These are phyloP conservation scores for Metschnikowia hibisci DNA, from an alignment of 805 yeast species.

Conservation along the genomic window DNA sequence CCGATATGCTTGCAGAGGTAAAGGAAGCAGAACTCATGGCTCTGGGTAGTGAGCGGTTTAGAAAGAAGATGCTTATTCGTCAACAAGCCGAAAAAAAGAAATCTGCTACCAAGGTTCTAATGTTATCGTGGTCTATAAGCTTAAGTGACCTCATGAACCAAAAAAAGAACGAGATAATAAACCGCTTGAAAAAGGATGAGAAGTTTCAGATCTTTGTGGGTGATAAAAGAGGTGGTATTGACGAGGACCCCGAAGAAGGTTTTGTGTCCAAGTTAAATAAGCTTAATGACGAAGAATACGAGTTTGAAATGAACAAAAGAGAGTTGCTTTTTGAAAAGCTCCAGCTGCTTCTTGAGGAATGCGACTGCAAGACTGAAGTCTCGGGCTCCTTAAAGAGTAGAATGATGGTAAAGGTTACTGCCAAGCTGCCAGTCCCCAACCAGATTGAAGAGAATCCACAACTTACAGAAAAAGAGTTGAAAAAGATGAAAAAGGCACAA, in stretches of 20 bases:
- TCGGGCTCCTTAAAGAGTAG: slow-evolving; percentile 27
- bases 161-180: slow-evolving; percentile 47
- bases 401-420: slow-evolving; percentile 21
- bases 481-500: slow-evolving; percentile 16
- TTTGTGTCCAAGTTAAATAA: not conserved
- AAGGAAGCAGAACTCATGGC: slow-evolving; percentile 31
- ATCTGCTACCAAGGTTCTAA: slow-evolving; percentile 43
- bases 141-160: slow-evolving; percentile 49
- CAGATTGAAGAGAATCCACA: slow-evolving; percentile 4
- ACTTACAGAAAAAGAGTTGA: slow-evolving; percentile 16
- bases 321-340: slow-evolving; percentile 27
- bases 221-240: slow-evolving; percentile 17
- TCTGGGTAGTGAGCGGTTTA: slow-evolving; percentile 32
- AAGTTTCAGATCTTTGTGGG: slow-evolving; percentile 27
- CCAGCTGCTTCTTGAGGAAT: slow-evolving; percentile 27
- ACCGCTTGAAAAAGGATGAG: slow-evolving; percentile 43
- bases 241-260: slow-evolving; percentile 17
- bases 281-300: slow-evolving; percentile 12
- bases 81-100: slow-evolving; percentile 35
- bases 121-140: slow-evolving; percentile 56
- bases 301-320: slow-evolving; percentile 24
- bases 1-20: slow-evolving; percentile 29
- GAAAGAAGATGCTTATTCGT: slow-evolving; percentile 24
- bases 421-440: slow-evolving; percentile 2
- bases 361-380: slow-evolving; percentile 24